Percentiles rank a stretch among this genome's conserved stretches.
These are phyloP conservation scores for Gentiana straminea DNA, from an alignment of 257 asterid genomes.

Conservation along the genomic window DNA sequence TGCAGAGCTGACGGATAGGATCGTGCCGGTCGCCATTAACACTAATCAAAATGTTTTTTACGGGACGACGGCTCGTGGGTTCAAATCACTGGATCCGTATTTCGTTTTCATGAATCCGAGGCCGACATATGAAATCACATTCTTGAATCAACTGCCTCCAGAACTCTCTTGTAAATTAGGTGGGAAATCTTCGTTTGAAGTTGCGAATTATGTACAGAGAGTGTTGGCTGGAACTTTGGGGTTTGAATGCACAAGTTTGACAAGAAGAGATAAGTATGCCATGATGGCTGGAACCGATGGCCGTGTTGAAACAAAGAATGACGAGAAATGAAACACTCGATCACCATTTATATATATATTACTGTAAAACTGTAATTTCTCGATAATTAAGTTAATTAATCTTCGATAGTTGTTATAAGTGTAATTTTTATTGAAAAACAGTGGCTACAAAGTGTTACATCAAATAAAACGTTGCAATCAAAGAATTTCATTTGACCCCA, in stretches of 20 bases:
- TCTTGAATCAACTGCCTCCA: slow-evolving; percentile 50
- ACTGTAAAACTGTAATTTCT: no score
- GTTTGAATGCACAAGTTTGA: slow-evolving; percentile 75
- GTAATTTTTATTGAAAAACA: no score
- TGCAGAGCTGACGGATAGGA: slow-evolving; percentile 74
- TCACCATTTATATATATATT: no score
- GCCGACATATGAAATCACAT: slow-evolving; percentile 75
- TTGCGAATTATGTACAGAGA: slow-evolving; percentile 69
- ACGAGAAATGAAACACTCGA: slow-evolving; percentile 3
- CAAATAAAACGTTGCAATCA: no score
- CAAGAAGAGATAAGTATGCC: slow-evolving; percentile 69
- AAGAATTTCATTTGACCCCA: no score
- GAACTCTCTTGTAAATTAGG: slow-evolving; percentile 43
- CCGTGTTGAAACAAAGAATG: slow-evolving; percentile 26
- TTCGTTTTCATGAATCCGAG: slow-evolving; percentile 89
- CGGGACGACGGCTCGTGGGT: slow-evolving; percentile 76
- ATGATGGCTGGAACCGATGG: slow-evolving; percentile 90
- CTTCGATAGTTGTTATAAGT: no score
- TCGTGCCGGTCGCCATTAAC: slow-evolving; percentile 77
- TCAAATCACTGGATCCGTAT: slow-evolving; percentile 60
- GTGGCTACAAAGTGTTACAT: no score
- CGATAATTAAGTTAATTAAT: no score
- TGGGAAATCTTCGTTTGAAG: slow-evolving; percentile 71
- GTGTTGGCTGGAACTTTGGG: slow-evolving; percentile 74
- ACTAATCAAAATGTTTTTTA: slow-evolving; percentile 60